A percentile compares a stretch with the other conserved stretches of the same genome.
Conservation (phyloP, 2,329 filamentous ascomycete species). For the Esteya vermicola region DNA sequence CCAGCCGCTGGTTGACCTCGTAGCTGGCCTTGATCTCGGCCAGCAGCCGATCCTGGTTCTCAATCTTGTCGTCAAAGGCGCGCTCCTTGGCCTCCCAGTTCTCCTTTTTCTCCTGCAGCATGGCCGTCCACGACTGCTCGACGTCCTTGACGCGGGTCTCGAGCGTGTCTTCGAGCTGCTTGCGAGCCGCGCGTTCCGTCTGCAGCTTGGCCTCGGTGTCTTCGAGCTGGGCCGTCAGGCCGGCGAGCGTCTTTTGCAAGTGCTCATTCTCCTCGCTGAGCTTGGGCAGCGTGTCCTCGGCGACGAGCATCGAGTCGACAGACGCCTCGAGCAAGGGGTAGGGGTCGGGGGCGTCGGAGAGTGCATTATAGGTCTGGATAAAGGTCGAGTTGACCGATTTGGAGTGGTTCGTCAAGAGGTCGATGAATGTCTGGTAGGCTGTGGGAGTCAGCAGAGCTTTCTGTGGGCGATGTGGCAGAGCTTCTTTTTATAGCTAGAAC, state of each 20-base stretch:
- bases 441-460: slow-evolving; percentile 11
- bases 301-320: slow-evolving; percentile 81
- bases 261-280: slow-evolving; percentile 79
- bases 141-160: slow-evolving; percentile 78
- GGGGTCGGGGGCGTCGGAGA: slow-evolving; percentile 92
- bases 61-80: slow-evolving; percentile 79
- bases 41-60: slow-evolving; percentile 81
- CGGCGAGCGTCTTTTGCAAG: slow-evolving; percentile 63
- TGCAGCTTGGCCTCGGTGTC: slow-evolving; percentile 71
- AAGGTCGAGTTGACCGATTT: slow-evolving; percentile 91
- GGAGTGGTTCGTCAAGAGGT: slow-evolving; percentile 88
- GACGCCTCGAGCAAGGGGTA: slow-evolving; percentile 94
- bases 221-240: slow-evolving; percentile 68
- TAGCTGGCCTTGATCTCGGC: slow-evolving; percentile 96
- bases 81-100: slow-evolving; percentile 93
- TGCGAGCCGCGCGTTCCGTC: slow-evolving; percentile 57
- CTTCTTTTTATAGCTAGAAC: too few relatives aligned
- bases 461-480: too few relatives aligned
- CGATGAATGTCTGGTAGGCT: slow-evolving; percentile 97
- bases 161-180: slow-evolving; percentile 61
- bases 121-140: slow-evolving; percentile 77
- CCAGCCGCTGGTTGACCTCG: slow-evolving; percentile 85
- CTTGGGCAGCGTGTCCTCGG: slow-evolving; percentile 84
- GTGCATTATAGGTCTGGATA: slow-evolving; percentile 77
- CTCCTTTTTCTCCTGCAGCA: slow-evolving; percentile 82